These are phyloP conservation scores for Nothophoma quercina DNA, from an alignment of 2,329 filamentous ascomycete species.

Conservation along the genomic window DNA sequence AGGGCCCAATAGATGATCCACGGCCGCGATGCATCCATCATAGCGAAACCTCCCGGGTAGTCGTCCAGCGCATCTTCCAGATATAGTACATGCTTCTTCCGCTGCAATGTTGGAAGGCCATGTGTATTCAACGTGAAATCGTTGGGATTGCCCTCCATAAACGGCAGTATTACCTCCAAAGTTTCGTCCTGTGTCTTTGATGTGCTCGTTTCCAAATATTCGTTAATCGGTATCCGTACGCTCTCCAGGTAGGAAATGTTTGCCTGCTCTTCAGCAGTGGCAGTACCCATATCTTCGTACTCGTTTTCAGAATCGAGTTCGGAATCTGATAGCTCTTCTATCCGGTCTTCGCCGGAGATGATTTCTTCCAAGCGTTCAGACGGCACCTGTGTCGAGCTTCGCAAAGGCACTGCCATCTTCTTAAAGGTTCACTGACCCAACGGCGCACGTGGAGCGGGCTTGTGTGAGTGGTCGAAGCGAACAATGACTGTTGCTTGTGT, in stretches of 20 bases:
- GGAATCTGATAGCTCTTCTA: constrained; percentile 49
- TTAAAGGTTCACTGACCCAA: constrained; percentile 15
- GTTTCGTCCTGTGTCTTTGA: constrained; percentile 74
- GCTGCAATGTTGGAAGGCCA: constrained; percentile 78
- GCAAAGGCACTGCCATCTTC: constrained; percentile 37
- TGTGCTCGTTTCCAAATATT: constrained; percentile 71
- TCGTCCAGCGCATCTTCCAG: constrained; percentile 62
- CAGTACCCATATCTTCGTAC: constrained; percentile 48
- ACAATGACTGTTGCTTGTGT: constrained; percentile 32
- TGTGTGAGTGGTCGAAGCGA: constrained; percentile 28
- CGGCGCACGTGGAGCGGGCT: constrained; percentile 20
- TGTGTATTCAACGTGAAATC: constrained; percentile 68
- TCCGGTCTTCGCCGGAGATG: constrained; percentile 31
- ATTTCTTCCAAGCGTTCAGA: constrained; percentile 40
- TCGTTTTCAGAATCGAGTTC: constrained; percentile 29
- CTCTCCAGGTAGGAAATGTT: constrained; percentile 41
- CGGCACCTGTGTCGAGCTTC: constrained; percentile 27
- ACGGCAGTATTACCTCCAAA: constrained; percentile 72
- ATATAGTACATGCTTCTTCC: constrained; percentile 67
- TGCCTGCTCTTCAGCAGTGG: constrained; percentile 35
- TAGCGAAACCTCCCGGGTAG: constrained; percentile 74
- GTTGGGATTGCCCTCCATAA: constrained; percentile 64
- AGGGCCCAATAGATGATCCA: constrained; percentile 97
- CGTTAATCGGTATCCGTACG: constrained; percentile 65
- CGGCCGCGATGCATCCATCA: constrained; percentile 84